Evolutionary conservation across 768 basidiomycete genomes (phyloP).

Genomic region (Psilocybe cubensis): DNA sequence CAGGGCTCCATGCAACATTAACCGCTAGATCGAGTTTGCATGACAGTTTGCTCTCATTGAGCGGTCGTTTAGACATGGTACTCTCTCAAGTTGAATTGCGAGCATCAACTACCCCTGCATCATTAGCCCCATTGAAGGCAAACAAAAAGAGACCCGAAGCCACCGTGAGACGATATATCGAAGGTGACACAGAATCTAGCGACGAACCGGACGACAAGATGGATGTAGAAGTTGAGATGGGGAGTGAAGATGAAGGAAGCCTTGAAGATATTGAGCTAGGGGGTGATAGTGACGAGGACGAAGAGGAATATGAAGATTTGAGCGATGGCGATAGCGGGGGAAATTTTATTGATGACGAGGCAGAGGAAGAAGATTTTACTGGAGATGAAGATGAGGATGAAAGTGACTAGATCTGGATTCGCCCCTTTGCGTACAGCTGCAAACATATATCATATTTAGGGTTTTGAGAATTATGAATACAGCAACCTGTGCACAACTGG

Average conservation of each 20-base stretch:
- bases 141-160: slow-evolving; percentile 34
- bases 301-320: slow-evolving; percentile 64
- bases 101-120: slow-evolving; percentile 68
- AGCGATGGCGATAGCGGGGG: slow-evolving; percentile 51
- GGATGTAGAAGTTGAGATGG: slow-evolving; percentile 70
- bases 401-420: slow-evolving; percentile 42
- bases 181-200: slow-evolving; percentile 72
- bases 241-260: slow-evolving; percentile 63
- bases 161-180: slow-evolving; percentile 61
- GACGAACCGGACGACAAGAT: slow-evolving; percentile 62
- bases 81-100: slow-evolving; percentile 93
- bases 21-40: slow-evolving; percentile 81
- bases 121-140: slow-evolving; percentile 45
- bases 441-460: neutral
- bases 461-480: neutral
- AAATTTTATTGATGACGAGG: slow-evolving; percentile 68
- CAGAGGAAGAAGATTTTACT: slow-evolving; percentile 56
- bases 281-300: slow-evolving; percentile 58
- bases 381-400: slow-evolving; percentile 56
- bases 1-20: slow-evolving; percentile 82
- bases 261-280: slow-evolving; percentile 81
- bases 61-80: slow-evolving; percentile 91
- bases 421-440: neutral
- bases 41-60: slow-evolving; percentile 82
- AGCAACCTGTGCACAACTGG: neutral